Base-by-base conservation (phyloP, 2,329 filamentous ascomycete genomes). In the Colletotrichum simmondsii region DNA sequence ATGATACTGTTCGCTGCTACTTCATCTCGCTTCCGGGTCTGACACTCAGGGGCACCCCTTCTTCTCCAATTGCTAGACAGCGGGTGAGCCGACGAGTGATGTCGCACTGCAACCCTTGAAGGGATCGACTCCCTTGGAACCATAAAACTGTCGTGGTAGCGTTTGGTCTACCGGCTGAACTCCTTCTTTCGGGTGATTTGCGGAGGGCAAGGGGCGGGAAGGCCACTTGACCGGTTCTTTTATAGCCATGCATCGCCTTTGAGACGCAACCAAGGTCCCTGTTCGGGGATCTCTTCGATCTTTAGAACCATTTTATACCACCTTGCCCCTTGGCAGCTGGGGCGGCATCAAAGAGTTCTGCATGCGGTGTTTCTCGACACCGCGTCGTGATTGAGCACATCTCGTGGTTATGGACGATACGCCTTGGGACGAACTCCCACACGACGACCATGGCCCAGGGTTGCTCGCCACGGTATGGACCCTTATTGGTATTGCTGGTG, bases 361-460 rank as follows among this genome's bases (percentile, higher is more conserved):
- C 22, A 28, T 35, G 28, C 30, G 22, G 14, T 28, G 22, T 7
- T 10, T 14, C 12, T 37, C 5, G 22, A n/a, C 49, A 22, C 22
- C 28, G 8, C 22, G 8, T 16, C 14, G 12, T 7, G 46, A 28
- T 22, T 49, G 42, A 49, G 35, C 26, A 30, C 11, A 60, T 42
- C 56, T 32, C 28, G 66, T 24, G 42, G 42, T 26, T 12, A 73
- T 71, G 66, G 49, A 61, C 57, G 54, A 30, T 16, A 53, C 56
- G n/a, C 60, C 53, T 10, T 73, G 60, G 52, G 66, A 73, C 42
- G 42, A 73, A 35, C 70, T 66, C n/a, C 73, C 73, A 24, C 59
- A 73, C 56, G 73, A 70, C 62, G 70, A 74, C 65, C 65, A 73
- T 26, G 65, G 73, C 46, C 73, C 70, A 14, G 24, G 42, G 37